Percentiles rank a stretch among this genome's conserved stretches.
phyloP scores from a whole-genome alignment of 306 rosid genomes.

The Rubus idaeus region DNA sequence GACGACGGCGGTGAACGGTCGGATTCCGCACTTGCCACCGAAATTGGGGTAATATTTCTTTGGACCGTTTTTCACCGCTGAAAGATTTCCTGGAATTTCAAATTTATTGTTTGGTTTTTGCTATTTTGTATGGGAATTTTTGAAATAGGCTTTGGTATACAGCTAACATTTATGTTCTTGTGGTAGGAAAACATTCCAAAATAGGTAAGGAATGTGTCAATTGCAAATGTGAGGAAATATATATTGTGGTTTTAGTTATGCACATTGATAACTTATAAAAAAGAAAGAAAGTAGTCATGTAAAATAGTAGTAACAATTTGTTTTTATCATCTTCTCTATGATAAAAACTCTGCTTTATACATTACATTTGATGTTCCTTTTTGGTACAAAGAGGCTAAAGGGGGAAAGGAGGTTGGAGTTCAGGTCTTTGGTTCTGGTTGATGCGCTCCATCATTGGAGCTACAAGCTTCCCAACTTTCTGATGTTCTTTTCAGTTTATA shows the following conservation, averaged over 20 bases:
- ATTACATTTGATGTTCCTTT: background rate
- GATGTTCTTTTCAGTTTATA: background rate
- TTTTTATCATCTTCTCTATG: too few relatives aligned
- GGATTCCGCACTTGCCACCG: conserved; percentile 43
- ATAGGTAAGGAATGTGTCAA: conserved; percentile 5
- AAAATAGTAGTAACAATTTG: background rate
- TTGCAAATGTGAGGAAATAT: conserved; percentile 4
- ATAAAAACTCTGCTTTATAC: background rate
- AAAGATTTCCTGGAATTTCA: conserved; percentile 21
- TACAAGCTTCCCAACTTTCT: background rate
- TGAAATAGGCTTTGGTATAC: background rate
- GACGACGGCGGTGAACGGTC: conserved; percentile 28
- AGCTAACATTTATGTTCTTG: conserved; percentile 7
- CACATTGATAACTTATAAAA: background rate
- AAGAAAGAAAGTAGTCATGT: background rate
- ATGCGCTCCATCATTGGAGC: background rate
- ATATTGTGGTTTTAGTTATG: background rate
- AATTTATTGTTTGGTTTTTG: background rate
- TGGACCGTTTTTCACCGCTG: background rate
- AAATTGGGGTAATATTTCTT: conserved; percentile 39
- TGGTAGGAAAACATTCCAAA: conserved; percentile 10
- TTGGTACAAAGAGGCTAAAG: background rate
- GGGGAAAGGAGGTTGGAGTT: background rate
- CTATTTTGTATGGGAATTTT: background rate
- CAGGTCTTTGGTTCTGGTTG: background rate